These are phyloP conservation scores for Globisporangium mamillatum DNA, from an alignment of 352 stramenopile species.

Conservation along the genomic window DNA sequence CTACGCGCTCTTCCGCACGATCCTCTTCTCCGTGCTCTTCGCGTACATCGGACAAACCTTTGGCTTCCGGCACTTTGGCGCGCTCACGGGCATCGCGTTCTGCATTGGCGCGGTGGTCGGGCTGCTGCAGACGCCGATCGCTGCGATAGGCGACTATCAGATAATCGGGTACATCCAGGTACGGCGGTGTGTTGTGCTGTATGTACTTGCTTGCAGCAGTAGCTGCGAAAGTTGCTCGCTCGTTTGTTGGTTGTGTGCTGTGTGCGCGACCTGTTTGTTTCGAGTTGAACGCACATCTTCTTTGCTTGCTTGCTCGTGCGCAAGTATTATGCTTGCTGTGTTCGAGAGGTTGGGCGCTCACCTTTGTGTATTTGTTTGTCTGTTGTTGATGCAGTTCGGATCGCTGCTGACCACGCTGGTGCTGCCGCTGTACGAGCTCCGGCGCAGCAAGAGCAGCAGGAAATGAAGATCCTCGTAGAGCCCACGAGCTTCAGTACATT, in stretches of 20 bases:
- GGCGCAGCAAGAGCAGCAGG: slow-evolving; percentile 18
- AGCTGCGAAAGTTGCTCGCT: not conserved
- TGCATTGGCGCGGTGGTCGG: slow-evolving; percentile 59
- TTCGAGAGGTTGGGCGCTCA: not conserved
- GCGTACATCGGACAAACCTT: slow-evolving; percentile 75
- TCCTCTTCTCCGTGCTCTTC: slow-evolving; percentile 84
- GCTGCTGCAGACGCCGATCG: slow-evolving; percentile 62
- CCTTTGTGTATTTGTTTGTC: slow-evolving; percentile 2
- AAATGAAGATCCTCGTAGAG: not conserved
- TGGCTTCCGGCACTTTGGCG: slow-evolving; percentile 84
- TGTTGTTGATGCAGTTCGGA: slow-evolving; percentile 30
- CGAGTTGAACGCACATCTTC: not conserved
- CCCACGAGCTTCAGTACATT: not conserved
- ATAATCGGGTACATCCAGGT: slow-evolving; percentile 50
- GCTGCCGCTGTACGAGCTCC: slow-evolving; percentile 44
- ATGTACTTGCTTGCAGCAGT: not conserved
- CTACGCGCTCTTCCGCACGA: slow-evolving; percentile 81
- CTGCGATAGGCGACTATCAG: slow-evolving; percentile 44
- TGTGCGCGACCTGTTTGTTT: slow-evolving; percentile 17
- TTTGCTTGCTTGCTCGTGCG: slow-evolving; percentile 17
- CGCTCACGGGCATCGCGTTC: slow-evolving; percentile 76
- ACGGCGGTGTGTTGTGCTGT: not conserved
- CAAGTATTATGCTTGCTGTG: not conserved
- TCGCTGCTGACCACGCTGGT: slow-evolving; percentile 49
- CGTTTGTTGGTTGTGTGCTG: not conserved